Evolutionary conservation across 495 filamentous ascomycete genomes (phyloP), one percentile per base, ranked within the genome.

Genomic region (Pseudomonodictys pantanalensis): DNA sequence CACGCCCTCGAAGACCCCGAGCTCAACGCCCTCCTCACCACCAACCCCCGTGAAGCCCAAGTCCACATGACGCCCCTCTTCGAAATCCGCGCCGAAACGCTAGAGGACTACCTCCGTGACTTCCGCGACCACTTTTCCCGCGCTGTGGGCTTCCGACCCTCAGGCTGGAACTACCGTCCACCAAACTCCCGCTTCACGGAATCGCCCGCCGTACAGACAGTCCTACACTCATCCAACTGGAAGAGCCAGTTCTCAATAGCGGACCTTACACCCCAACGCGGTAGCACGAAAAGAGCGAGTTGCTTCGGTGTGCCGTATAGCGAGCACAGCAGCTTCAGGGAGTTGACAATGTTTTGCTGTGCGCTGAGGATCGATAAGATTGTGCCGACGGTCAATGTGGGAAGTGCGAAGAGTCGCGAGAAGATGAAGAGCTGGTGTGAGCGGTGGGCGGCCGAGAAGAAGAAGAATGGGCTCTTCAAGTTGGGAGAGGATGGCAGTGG

Each of bases 1-100:
- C 75, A 79, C 11, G 88, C 86, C 52, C 82, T 99, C 10, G 91
- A 92, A 69, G 92, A 97, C 71, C 76, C 87, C 0, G 90, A 95
- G 63, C 83, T 99, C 10, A 76, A 82, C 42, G 77, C 81, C 1
- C 80, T 86, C 17, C 77, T 99, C 62, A 99, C 93, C 0, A 77
- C 78, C 30, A 74, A 96, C 67, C 92, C 93, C 0, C 76, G 76
- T 22, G 88, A 88, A 63, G 93, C 95, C 1, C 93, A 97, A 72
- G 90, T 99, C 0, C 93, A 99, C 75, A 96, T 99, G 92, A 92
- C 95, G 57, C 90, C 87, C 57, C 77, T 99, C 6, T 91, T 91
- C 75, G 92, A 97, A 73, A 88, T 97, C 58, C 83, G 87, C 39
- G 82, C 89, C 9, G 89, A 96, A 49, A 93, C 92, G 0, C 78